Conservation (phyloP, 2,329 filamentous ascomycete species). For the Colletotrichum sansevieriae region DNA sequence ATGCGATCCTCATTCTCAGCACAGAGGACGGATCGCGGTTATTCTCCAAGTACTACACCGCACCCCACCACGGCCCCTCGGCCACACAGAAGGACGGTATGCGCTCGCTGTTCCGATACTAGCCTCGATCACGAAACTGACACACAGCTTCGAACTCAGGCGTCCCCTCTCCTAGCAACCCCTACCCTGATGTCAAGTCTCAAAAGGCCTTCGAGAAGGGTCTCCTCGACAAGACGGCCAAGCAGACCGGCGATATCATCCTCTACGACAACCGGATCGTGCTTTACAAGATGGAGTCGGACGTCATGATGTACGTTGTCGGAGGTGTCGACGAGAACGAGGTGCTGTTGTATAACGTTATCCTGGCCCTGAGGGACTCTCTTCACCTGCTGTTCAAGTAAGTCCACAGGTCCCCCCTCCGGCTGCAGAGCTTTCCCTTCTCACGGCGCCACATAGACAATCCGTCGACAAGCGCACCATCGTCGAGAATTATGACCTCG, state of each 20-base stretch:
- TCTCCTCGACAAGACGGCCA: constrained; percentile 93
- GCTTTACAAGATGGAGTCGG: constrained; percentile 97
- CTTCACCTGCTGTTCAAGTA: constrained; percentile 94
- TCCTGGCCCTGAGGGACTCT: constrained; percentile 90
- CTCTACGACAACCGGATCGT: constrained; percentile 97
- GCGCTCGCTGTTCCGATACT: constrained; percentile 39
- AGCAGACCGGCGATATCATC: constrained; percentile 95
- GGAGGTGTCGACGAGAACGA: constrained; percentile 95
- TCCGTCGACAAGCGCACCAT: constrained; percentile 97
- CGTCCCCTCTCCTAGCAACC: constrained; percentile 65
- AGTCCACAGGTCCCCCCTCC: constrained; percentile 46
- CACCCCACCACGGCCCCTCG: constrained; percentile 60
- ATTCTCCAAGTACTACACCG: constrained; percentile 84
- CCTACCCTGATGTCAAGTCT: constrained; percentile 90
- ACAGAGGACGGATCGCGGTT: constrained; percentile 91
- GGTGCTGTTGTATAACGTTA: constrained; percentile 93
- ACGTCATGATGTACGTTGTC: constrained; percentile 96
- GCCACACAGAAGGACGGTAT: constrained; percentile 45
- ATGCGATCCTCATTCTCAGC: constrained; percentile 82
- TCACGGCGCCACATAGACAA: constrained; percentile 70
- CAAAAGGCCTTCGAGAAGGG: constrained; percentile 98
- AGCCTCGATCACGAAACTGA: constrained; percentile 21
- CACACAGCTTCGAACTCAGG: neutral
- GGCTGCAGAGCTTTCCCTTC: neutral
- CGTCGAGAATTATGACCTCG: constrained; percentile 94